These are phyloP conservation scores for Colletotrichum spinosum DNA, from an alignment of 2,329 filamentous ascomycete genomes.

Conservation along the genomic window DNA sequence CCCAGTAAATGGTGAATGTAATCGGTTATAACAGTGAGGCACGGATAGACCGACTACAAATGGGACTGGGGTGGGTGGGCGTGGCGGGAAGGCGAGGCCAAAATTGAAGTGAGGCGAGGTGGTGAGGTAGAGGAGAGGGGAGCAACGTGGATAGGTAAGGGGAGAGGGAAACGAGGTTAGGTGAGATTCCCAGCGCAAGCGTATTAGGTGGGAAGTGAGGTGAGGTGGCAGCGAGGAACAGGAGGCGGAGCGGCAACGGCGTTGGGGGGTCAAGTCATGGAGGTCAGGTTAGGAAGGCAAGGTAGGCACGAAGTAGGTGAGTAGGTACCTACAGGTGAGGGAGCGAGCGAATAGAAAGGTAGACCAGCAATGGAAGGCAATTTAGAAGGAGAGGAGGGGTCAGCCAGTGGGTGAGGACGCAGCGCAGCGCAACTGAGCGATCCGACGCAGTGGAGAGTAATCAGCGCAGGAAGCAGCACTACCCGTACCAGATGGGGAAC, in stretches of 20 bases:
- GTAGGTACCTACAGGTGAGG: too few relatives aligned
- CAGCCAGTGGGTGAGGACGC: neutral
- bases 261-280: neutral
- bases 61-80: slow-evolving; percentile 16
- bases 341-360: neutral
- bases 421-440: too few relatives aligned
- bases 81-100: slow-evolving; percentile 2
- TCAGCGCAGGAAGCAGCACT: too few relatives aligned
- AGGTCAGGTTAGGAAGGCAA: neutral
- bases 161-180: slow-evolving; percentile 2
- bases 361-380: neutral
- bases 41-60: neutral
- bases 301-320: neutral
- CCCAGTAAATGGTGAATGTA: too few relatives aligned
- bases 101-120: slow-evolving; percentile 5
- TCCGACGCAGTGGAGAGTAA: too few relatives aligned
- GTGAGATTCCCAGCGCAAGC: neutral
- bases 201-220: slow-evolving; percentile 1
- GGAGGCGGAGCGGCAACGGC: slow-evolving; percentile 24
- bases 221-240: slow-evolving; percentile 1
- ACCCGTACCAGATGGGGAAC: neutral
- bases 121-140: neutral
- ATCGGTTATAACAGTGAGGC: too few relatives aligned
- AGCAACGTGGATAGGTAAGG: neutral
- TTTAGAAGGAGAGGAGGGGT: neutral